Evolutionary conservation across 179 eudicot genomes (phyloP).

Genomic region (Spinacia oleracea): DNA sequence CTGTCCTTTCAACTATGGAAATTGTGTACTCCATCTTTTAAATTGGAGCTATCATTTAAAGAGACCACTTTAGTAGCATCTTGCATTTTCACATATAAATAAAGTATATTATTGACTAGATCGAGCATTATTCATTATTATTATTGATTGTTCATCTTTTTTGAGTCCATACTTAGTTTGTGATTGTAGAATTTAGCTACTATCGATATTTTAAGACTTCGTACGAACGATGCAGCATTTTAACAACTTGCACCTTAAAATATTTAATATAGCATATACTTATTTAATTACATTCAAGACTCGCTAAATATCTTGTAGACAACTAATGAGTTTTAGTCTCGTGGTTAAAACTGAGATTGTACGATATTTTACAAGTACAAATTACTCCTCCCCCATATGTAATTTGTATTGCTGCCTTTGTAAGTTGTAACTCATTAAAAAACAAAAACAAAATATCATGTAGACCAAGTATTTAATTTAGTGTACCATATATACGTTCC

Average conservation of each 20-base stretch:
- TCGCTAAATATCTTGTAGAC: neutral
- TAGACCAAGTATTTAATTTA: too few species aligned
- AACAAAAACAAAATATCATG: too few species aligned
- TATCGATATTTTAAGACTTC: neutral
- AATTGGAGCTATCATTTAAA: constrained; percentile 11
- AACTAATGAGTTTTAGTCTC: too few species aligned
- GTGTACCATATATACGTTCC: neutral
- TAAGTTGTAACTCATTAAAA: too few species aligned
- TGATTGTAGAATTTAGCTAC: neutral
- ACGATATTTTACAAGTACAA: too few species aligned
- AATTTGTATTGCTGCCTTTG: too few species aligned
- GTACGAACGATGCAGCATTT: neutral
- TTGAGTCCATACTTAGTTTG: neutral
- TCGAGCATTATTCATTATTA: too few species aligned
- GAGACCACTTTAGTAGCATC: constrained; percentile 14
- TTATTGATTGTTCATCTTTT: constrained; percentile 10
- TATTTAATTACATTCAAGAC: too few species aligned
- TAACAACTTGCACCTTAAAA: neutral
- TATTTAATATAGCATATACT: too few species aligned
- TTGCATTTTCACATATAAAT: constrained; percentile 2
- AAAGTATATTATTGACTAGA: constrained; percentile 19
- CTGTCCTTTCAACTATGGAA: constrained; percentile 7
- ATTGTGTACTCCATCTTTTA: neutral
- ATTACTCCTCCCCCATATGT: too few species aligned
- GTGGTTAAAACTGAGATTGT: too few species aligned